Evolutionary conservation across 2,329 filamentous ascomycete species (phyloP).

Genomic region (Fusarium floridanum): DNA sequence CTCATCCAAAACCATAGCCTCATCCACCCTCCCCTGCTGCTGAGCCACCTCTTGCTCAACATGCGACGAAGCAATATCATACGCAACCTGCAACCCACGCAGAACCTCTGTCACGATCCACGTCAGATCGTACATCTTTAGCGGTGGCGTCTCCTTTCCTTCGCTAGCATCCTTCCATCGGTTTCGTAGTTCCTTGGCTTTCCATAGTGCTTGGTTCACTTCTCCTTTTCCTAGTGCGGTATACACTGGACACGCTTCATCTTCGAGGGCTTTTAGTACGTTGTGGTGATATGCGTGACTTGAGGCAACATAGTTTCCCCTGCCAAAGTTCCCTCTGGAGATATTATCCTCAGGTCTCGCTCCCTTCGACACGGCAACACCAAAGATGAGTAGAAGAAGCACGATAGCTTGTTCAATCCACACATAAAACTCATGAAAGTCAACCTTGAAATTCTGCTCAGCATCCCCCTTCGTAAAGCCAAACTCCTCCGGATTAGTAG

Average conservation of each 20-base stretch:
- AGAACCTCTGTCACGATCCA: slow-evolving; percentile 71
- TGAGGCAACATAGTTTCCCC: neutral
- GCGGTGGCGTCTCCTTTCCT: slow-evolving; percentile 51
- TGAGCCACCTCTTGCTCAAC: slow-evolving; percentile 59
- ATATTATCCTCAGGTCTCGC: neutral
- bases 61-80: slow-evolving; percentile 62
- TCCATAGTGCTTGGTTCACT: slow-evolving; percentile 69
- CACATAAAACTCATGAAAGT: slow-evolving; percentile 83
- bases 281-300: slow-evolving; percentile 76
- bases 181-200: slow-evolving; percentile 79
- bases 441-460: slow-evolving; percentile 80
- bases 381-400: slow-evolving; percentile 74
- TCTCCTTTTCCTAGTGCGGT: slow-evolving; percentile 66
- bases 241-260: slow-evolving; percentile 68
- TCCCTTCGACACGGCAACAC: slow-evolving; percentile 62
- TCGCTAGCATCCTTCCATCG: slow-evolving; percentile 78
- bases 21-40: slow-evolving; percentile 48
- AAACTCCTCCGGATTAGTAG: slow-evolving; percentile 54
- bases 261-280: slow-evolving; percentile 72
- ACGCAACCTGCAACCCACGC: slow-evolving; percentile 69
- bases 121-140: slow-evolving; percentile 73
- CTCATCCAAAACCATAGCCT: slow-evolving; percentile 39
- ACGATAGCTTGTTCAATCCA: slow-evolving; percentile 79
- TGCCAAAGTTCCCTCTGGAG: neutral
- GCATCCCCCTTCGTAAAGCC: slow-evolving; percentile 59